Evolutionary conservation across 345 rosid genomes (phyloP).

Genomic region (Corchorus capsularis): DNA sequence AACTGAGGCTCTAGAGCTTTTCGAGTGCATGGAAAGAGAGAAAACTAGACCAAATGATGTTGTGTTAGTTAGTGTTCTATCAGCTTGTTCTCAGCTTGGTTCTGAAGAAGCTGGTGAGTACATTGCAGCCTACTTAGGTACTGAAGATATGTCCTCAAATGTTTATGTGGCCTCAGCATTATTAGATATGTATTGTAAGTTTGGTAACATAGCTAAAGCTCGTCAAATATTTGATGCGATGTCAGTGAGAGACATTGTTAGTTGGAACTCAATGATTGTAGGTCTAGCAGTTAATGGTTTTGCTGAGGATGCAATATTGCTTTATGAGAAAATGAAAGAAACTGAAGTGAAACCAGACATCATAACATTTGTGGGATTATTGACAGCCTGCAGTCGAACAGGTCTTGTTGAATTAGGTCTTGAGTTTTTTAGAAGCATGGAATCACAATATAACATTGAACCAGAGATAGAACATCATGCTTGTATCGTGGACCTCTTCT

Average conservation of each 20-base stretch:
- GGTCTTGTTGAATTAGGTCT: constrained; percentile 1
- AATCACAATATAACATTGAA: background rate
- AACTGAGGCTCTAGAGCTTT: constrained; percentile 8
- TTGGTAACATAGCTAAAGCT: background rate
- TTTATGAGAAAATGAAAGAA: constrained; percentile 11
- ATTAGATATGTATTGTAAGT: constrained; percentile 10
- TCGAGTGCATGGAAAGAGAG: background rate
- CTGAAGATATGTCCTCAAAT: background rate
- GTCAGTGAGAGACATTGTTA: background rate
- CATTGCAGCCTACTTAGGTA: background rate
- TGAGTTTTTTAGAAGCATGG: background rate
- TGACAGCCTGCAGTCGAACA: background rate
- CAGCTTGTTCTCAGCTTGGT: constrained; percentile 15
- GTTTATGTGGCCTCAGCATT: background rate
- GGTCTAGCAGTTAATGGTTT: constrained; percentile 15
- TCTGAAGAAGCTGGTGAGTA: constrained; percentile 4
- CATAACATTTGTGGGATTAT: constrained; percentile 4
- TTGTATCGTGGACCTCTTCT: constrained; percentile 2
- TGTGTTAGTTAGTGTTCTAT: background rate
- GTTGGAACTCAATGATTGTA: constrained; percentile 7
- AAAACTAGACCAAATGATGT: constrained; percentile 9
- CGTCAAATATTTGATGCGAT: constrained; percentile 1
- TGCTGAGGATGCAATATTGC: constrained; percentile 1
- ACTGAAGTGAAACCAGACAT: background rate
- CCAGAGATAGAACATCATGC: background rate